Evolutionary conservation across 805 yeast genomes (phyloP).

Genomic region (Metahyphopichia silvanorum): DNA sequence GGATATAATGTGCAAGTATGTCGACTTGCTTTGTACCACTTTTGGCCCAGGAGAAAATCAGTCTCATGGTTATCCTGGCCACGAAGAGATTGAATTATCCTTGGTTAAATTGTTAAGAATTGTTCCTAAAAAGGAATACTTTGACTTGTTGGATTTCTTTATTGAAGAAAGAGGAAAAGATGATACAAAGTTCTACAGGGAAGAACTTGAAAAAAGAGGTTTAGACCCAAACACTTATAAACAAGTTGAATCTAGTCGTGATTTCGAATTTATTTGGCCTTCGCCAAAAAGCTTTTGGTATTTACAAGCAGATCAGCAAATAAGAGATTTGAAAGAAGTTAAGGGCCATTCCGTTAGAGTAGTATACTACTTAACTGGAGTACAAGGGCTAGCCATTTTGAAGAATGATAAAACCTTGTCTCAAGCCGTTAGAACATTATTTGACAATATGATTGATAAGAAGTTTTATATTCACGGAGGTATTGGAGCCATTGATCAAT

Average conservation of each 20-base stretch:
- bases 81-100: constrained; percentile 21
- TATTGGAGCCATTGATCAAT: constrained; percentile 15
- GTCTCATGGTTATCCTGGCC: constrained; percentile 21
- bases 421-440: constrained; percentile 10
- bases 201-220: constrained; percentile 13
- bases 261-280: constrained; percentile 8
- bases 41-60: constrained; percentile 15
- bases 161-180: constrained; percentile 16
- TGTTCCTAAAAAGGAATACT: constrained; percentile 12
- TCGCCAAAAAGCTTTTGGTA: constrained; percentile 16
- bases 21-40: constrained; percentile 11
- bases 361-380: constrained; percentile 16
- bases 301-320: constrained; percentile 15
- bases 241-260: constrained; percentile 5
- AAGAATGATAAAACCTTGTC: constrained; percentile 9
- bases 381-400: constrained; percentile 14
- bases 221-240: constrained; percentile 8
- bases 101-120: constrained; percentile 14
- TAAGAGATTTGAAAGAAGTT: constrained; percentile 12
- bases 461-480: constrained; percentile 21
- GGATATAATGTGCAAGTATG: constrained; percentile 12
- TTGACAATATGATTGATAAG: constrained; percentile 15
- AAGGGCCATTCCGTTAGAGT: constrained; percentile 20
- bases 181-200: constrained; percentile 13
- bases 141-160: constrained; percentile 15